Evolutionary conservation across 495 filamentous ascomycete genomes (phyloP).

Genomic region (Pseudevernia furfuracea): DNA sequence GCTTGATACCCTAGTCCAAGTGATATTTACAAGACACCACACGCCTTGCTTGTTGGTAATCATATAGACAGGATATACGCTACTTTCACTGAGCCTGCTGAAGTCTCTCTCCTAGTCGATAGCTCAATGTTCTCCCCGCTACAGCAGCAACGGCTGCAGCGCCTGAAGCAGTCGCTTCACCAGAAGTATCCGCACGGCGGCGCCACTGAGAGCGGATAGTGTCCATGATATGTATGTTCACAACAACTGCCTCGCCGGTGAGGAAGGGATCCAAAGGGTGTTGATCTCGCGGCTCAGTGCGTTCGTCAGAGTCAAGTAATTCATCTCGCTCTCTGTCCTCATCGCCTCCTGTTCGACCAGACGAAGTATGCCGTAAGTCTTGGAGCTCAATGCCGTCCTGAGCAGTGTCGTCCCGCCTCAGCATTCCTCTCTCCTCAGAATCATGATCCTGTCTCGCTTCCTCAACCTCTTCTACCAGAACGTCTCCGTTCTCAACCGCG

Average conservation of each 20-base stretch:
- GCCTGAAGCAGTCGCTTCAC: constrained; percentile 9
- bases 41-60: constrained; percentile 5
- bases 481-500: constrained; percentile 23
- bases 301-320: constrained; percentile 38
- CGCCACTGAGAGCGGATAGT: constrained; percentile 59
- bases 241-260: constrained; percentile 62
- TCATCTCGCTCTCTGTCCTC: constrained; percentile 40
- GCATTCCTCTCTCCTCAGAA: constrained; percentile 71
- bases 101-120: constrained; percentile 16
- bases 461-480: constrained; percentile 12
- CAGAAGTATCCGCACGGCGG: constrained; percentile 7
- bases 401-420: constrained; percentile 41
- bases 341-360: constrained; percentile 26
- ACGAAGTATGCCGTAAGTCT: constrained; percentile 22
- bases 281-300: constrained; percentile 26
- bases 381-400: constrained; percentile 46
- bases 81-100: background rate
- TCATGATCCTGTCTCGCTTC: constrained; percentile 57
- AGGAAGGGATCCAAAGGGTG: constrained; percentile 51
- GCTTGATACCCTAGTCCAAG: constrained; percentile 32
- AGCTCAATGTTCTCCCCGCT: constrained; percentile 15
- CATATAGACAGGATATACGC: background rate
- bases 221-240: constrained; percentile 60
- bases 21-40: constrained; percentile 3
- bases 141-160: constrained; percentile 6